Base-by-base conservation (phyloP, 306 rosid genomes). In the Ceratonia siliqua region DNA sequence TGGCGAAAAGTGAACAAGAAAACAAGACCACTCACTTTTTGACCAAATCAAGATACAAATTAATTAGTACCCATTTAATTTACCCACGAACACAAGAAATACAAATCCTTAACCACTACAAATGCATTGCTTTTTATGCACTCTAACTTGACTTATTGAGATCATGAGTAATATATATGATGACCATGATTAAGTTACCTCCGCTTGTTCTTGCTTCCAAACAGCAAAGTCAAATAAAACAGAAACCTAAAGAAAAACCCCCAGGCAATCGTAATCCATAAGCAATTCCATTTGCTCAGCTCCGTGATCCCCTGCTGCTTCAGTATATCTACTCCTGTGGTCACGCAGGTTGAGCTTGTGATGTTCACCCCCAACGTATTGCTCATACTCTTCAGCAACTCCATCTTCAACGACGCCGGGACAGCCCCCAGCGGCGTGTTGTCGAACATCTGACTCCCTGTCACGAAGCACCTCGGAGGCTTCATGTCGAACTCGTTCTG, bases 161-260 rank as follows among this genome's bases (percentile, higher is more conserved):
- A 0, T n/a, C 5, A 15, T 5, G 25, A 68, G 25, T 21, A 10
- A 45, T 61, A 0, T 0, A 10, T 0, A 15, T 8, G 8, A 65
- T n/a, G 21, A 15, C 17, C 2, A 15, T 2, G 13, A 48, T 4
- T 28, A 2, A 8, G 3, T 80, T 75, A 91, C 1, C 65, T 77
- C 64, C 98, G 85, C 84, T 85, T 94, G 57, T 91, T 94, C 81
- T 80, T 94, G 83, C 97, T 91, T 0, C 98, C 94, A 21, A 89
- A 56, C 61, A 89, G 72, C 48, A 94, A 43, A 0, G 88, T 45
- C 67, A 89, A 35, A 63, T 94, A 94, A 82, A 94, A 94, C 14
- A 94, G 80, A 67, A 94, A 58, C 5, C 98, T 87, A 48, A 91
- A 94, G 82, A 94, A 82, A 56, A 94, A 91, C 0, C 98, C 98